These are phyloP conservation scores for Apiospora pterosperma DNA, from an alignment of 2,329 filamentous ascomycete genomes.

Conservation along the genomic window DNA sequence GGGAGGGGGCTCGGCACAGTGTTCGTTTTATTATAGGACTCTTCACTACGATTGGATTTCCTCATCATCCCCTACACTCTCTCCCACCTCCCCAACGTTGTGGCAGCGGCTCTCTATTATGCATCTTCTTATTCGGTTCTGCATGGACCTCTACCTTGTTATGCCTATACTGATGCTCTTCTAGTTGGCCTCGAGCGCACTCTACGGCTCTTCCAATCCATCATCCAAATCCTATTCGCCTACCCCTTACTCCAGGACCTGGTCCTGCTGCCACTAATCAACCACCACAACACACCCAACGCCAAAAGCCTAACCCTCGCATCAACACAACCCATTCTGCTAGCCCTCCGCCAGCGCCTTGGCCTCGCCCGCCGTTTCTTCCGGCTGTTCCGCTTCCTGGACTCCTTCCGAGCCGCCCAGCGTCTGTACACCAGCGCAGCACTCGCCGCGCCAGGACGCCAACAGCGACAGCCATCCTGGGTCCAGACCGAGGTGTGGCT, in stretches of 20 bases:
- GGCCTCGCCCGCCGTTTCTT: constrained; percentile 58
- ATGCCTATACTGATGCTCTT: background rate
- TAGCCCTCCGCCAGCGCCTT: constrained; percentile 36
- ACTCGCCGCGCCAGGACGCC: background rate
- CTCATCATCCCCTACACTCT: background rate
- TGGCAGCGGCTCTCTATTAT: background rate
- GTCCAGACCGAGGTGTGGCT: constrained; percentile 38
- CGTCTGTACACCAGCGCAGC: constrained; percentile 30
- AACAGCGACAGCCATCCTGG: constrained; percentile 16
- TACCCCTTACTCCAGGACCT: constrained; percentile 38
- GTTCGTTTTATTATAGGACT: background rate
- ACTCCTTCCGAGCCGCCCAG: constrained; percentile 52
- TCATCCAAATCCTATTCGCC: constrained; percentile 44
- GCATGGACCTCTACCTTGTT: no score
- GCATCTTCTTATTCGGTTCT: background rate
- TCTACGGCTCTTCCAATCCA: constrained; percentile 54
- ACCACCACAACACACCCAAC: constrained; percentile 13
- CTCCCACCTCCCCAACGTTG: no score
- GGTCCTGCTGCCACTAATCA: constrained; percentile 22
- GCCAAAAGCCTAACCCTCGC: constrained; percentile 7
- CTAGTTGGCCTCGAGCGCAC: constrained; percentile 60
- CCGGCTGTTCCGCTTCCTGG: constrained; percentile 66
- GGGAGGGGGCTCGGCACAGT: background rate
- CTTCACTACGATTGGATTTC: background rate
- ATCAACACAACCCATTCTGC: constrained; percentile 28